Evolutionary conservation across 169 alveolate genomes (phyloP).

Genomic region (Pseudocohnilembus persalinus): DNA sequence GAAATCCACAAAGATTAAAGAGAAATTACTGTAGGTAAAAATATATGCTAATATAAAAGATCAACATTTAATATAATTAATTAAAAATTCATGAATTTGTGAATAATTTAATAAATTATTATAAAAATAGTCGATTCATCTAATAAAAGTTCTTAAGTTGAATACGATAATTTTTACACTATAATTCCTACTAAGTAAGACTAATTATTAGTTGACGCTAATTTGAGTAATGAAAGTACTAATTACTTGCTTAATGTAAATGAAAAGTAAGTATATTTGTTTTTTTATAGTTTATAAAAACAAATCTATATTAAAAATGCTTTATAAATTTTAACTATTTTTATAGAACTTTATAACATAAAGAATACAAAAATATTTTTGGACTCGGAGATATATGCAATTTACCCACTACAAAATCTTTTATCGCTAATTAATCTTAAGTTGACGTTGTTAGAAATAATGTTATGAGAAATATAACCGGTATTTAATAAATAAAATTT

Average conservation of each 20-base stretch:
- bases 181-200: not conserved
- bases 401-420: slow-evolving; percentile 64
- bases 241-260: not conserved
- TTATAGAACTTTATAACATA: slow-evolving; percentile 49
- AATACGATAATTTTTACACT: not conserved
- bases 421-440: slow-evolving; percentile 64
- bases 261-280: not conserved
- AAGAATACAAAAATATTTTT: slow-evolving; percentile 55
- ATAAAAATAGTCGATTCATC: not conserved
- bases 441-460: slow-evolving; percentile 59
- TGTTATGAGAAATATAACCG: slow-evolving; percentile 17
- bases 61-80: too few relatives aligned
- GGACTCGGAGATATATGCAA: slow-evolving; percentile 61
- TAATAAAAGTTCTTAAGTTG: not conserved
- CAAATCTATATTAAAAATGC: too few relatives aligned
- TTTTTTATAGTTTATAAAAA: too few relatives aligned
- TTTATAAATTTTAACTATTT: too few relatives aligned
- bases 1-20: not conserved
- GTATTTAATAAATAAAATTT: too few relatives aligned
- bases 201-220: not conserved
- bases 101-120: too few relatives aligned
- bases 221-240: not conserved
- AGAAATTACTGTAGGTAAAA: not conserved
- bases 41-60: too few relatives aligned
- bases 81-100: too few relatives aligned